These are phyloP conservation scores for Colletotrichum gloeosporioides DNA, from an alignment of 2,329 filamentous ascomycete genomes.

Conservation along the genomic window DNA sequence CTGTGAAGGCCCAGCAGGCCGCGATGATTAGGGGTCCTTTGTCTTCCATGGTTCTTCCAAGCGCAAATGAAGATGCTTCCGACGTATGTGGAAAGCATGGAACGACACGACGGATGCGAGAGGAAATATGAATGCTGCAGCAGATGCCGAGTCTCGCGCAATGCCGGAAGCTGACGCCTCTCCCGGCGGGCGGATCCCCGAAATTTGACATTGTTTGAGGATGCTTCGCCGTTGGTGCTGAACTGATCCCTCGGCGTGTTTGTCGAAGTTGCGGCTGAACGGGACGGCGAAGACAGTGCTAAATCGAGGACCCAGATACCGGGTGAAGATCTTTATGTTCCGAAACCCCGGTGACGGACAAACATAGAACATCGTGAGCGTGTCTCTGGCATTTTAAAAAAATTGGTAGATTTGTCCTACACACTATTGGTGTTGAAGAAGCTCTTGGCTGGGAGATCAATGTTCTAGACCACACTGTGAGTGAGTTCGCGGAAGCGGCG, in stretches of 20 bases:
- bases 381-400: background rate
- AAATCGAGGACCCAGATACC: background rate
- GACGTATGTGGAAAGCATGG: background rate
- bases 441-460: background rate
- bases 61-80: background rate
- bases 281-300: background rate
- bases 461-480: background rate
- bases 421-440: background rate
- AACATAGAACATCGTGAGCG: background rate
- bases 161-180: background rate
- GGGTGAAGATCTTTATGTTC: background rate
- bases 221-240: background rate
- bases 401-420: background rate
- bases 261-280: background rate
- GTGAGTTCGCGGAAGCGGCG: background rate
- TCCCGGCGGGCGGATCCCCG: background rate
- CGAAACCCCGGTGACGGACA: background rate
- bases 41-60: slow-evolving; percentile 5
- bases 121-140: background rate
- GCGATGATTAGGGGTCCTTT: slow-evolving; percentile 23
- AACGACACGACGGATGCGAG: background rate
- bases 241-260: background rate
- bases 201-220: background rate
- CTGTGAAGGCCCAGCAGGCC: slow-evolving; percentile 24
- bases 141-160: background rate